Evolutionary conservation across 2,329 filamentous ascomycete species (phyloP), one percentile per base, ranked within the genome.

Genomic region (Colletotrichum musicola): DNA sequence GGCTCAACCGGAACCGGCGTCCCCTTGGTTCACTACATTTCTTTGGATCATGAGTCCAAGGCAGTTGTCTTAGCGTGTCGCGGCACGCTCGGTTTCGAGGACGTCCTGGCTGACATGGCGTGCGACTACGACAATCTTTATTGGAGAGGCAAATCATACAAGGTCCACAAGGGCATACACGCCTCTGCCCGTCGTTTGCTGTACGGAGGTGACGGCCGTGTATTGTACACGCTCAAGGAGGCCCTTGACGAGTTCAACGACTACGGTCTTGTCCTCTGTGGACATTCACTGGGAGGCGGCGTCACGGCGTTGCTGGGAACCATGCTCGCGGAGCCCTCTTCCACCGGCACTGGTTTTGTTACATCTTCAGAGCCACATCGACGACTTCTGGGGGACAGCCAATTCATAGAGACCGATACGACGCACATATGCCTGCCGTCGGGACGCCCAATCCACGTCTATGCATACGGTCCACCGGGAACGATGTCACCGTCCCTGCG

Each of bases 161-260:
- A 90, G 71, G 91, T 93, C 0, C 91, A 93, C 78, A 93, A 93
- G 76, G 91, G 91, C 14, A 89, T 93, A 62, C 90, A 93, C 75
- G 90, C 91, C 0, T 93, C 91, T 1, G 91, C 91, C 4, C 84
- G 87, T 20, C 86, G 91, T 12, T 83, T 93, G 0, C 80, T 93
- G 0, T 90, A 90, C 73, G 90, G 90, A 9, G 89, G 86, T 54
- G 90, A 92, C 56, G 89, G 90, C 1, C 84, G 88, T 27, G 89
- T 93, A 1, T 83, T 93, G 70, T 82, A 88, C 50, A 92, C 89
- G 0, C 85, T 93, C 18, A 87, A 88, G 73, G 86, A 89, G 30
- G 90, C 90, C 0, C 80, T 93, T 1, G 85, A 90, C 46, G 88
- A 90, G 72, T 91, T 91, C 70, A 83, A 87, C 0, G 89, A 90